These are phyloP conservation scores for Candolleomyces eurysporus DNA, from an alignment of 768 basidiomycete genomes.

Conservation along the genomic window DNA sequence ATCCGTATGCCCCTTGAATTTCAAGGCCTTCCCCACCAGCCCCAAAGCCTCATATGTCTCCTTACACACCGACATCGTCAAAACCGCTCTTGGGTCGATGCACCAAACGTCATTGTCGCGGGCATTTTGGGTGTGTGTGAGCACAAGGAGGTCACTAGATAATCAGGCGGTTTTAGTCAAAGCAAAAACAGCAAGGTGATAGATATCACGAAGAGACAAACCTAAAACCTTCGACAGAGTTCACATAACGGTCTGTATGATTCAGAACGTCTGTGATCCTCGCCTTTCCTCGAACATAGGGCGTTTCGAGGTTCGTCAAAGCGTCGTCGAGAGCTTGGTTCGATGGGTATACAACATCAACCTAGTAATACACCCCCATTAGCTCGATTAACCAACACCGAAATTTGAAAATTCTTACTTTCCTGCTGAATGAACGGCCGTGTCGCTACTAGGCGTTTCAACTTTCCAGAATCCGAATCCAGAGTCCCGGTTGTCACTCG, in stretches of 20 bases:
- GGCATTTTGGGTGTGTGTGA: neutral
- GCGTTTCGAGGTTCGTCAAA: slow-evolving; percentile 40
- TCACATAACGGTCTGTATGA: slow-evolving; percentile 23
- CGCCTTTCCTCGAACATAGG: slow-evolving; percentile 43
- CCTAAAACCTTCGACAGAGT: slow-evolving; percentile 10
- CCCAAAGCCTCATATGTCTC: slow-evolving; percentile 61
- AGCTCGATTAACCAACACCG: neutral
- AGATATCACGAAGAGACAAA: neutral
- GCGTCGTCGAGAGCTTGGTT: slow-evolving; percentile 32
- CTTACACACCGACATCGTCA: slow-evolving; percentile 57
- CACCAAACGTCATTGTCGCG: slow-evolving; percentile 56
- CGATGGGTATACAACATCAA: slow-evolving; percentile 63
- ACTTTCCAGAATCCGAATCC: slow-evolving; percentile 1
- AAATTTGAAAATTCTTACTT: slow-evolving; percentile 13
- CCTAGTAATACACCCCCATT: slow-evolving; percentile 29
- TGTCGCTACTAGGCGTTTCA: slow-evolving; percentile 24
- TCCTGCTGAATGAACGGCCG: slow-evolving; percentile 48
- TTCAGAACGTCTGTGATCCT: slow-evolving; percentile 43
- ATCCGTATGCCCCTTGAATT: slow-evolving; percentile 49
- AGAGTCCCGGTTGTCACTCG: slow-evolving; percentile 12
- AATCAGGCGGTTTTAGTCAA: neutral
- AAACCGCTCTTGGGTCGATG: slow-evolving; percentile 57
- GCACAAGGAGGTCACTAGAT: neutral
- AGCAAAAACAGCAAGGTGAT: neutral
- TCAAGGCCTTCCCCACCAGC: slow-evolving; percentile 51